phyloP scores from a whole-genome alignment of 176 grass and related monocot species.

The Alloteropsis semialata region DNA sequence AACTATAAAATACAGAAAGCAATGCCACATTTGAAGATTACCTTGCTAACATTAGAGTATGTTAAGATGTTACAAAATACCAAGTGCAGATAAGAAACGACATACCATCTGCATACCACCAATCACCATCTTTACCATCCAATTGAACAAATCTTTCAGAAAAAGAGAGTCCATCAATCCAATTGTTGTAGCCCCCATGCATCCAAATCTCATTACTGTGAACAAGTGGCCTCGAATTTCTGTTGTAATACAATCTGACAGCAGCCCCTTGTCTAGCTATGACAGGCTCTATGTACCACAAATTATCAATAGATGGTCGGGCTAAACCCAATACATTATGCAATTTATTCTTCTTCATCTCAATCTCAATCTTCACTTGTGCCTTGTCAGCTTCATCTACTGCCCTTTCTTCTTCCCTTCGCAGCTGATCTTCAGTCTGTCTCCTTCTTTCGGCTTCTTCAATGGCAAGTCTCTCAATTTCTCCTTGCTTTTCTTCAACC shows the following conservation, averaged over 20 bases:
- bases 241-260: slow-evolving; percentile 73
- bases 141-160: slow-evolving; percentile 42
- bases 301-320: slow-evolving; percentile 38
- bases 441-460: slow-evolving; percentile 81
- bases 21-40: neutral
- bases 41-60: neutral
- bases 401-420: slow-evolving; percentile 53
- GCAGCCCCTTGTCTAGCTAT: slow-evolving; percentile 33
- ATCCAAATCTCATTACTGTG: slow-evolving; percentile 75
- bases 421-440: slow-evolving; percentile 39
- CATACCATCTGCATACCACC: slow-evolving; percentile 84
- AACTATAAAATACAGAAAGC: slow-evolving; percentile 4
- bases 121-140: slow-evolving; percentile 53
- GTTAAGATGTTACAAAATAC: neutral
- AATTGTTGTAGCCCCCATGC: slow-evolving; percentile 85
- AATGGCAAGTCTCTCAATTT: slow-evolving; percentile 60
- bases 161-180: slow-evolving; percentile 73
- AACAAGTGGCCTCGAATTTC: slow-evolving; percentile 43
- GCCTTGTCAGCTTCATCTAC: slow-evolving; percentile 48
- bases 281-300: slow-evolving; percentile 71
- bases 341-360: slow-evolving; percentile 53
- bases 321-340: slow-evolving; percentile 35
- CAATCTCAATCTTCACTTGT: slow-evolving; percentile 66
- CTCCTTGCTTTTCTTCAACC: slow-evolving; percentile 58
- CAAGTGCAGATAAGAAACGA: slow-evolving; percentile 2